Evolutionary conservation across 306 rosid genomes (phyloP), one percentile per base, ranked within the genome.

Genomic region (Astragalus membranaceus): DNA sequence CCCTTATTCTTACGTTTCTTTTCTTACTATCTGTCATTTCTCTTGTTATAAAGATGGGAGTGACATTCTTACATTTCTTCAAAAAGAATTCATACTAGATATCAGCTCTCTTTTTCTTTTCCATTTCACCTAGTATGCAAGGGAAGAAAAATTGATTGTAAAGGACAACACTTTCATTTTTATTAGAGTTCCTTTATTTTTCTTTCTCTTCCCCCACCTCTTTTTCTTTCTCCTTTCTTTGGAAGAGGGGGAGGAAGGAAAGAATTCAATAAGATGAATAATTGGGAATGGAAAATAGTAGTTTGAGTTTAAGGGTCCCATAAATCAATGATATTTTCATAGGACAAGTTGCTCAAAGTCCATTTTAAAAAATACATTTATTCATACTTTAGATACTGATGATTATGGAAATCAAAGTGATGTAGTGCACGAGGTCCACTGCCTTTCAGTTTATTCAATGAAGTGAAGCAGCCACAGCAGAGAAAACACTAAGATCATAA

Each of bases 271-370:
- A 44, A 62, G 54, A 14, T 39, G 69, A 49, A 35, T 13, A 51
- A 33, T 69, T 60, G 76, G 46, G 10, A 33, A 23, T 6, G 61
- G 32, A 67, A 74, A 46, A 61, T 68, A 20, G 30, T 54, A 8
- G 59, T 69, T 54, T n/a, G 63, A 70, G 77, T 70, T 64, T 1
- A 41, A 64, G 74, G 80, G 84, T 80, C 84, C 80, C 75, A 63
- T 72, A 29, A 70, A 49, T 49, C 67, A 58, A 65, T 64, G 61
- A 49, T 63, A 70, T 64, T 26, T 26, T 75, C 80, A 48, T 10
- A 35, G 46, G 44, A 64, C 74, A 65, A 63, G 46, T 75, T 69
- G 74, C 42, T 70, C 15, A 53, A 54, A 43, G 20, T 53, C n/a
- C 14, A 37, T 47, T 54, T 20, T 74, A 16, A 48, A 39, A 6